Evolutionary conservation across 805 yeast species (phyloP).

Genomic region (Candida yuanshanica): DNA sequence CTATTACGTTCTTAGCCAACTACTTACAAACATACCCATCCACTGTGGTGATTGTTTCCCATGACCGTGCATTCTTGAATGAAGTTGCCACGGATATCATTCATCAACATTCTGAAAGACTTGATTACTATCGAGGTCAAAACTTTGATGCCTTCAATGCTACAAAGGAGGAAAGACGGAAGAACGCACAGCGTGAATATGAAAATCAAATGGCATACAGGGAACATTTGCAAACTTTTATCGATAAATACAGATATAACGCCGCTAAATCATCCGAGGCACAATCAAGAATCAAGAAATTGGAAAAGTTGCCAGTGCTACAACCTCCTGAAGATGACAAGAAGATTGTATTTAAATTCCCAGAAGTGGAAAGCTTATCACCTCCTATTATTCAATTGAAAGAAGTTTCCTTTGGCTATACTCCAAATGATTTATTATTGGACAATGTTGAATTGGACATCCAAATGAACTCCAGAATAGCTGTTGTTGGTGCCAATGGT

Average conservation of each 20-base stretch:
- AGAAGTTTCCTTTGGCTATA: conserved; percentile 82
- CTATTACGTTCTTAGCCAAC: conserved; percentile 87
- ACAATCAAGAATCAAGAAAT: conserved; percentile 93
- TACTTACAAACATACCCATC: conserved; percentile 87
- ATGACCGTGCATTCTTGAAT: conserved; percentile 93
- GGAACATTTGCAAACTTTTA: conserved; percentile 87
- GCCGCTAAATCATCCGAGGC: conserved; percentile 98
- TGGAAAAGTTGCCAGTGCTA: conserved; percentile 87
- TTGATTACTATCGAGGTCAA: conserved; percentile 92
- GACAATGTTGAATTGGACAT: conserved; percentile 82
- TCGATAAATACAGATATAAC: conserved; percentile 94
- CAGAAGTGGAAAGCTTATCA: conserved; percentile 88
- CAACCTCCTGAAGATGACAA: conserved; percentile 95
- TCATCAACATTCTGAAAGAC: conserved; percentile 94
- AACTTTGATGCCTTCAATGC: conserved; percentile 90
- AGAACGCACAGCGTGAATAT: conserved; percentile 89
- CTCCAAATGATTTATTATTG: conserved; percentile 56
- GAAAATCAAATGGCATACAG: conserved; percentile 97
- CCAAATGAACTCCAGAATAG: conserved; percentile 91
- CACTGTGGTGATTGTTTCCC: conserved; percentile 93
- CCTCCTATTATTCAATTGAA: conserved; percentile 91
- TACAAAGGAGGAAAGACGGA: conserved; percentile 91
- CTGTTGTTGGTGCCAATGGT: conserved; percentile 98
- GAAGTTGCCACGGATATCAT: conserved; percentile 98
- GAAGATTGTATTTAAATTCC: conserved; percentile 79